Percentiles rank a stretch among this genome's conserved stretches.
phyloP scores from a whole-genome alignment of 805 yeast species.

The Kregervanrija delftensis region DNA sequence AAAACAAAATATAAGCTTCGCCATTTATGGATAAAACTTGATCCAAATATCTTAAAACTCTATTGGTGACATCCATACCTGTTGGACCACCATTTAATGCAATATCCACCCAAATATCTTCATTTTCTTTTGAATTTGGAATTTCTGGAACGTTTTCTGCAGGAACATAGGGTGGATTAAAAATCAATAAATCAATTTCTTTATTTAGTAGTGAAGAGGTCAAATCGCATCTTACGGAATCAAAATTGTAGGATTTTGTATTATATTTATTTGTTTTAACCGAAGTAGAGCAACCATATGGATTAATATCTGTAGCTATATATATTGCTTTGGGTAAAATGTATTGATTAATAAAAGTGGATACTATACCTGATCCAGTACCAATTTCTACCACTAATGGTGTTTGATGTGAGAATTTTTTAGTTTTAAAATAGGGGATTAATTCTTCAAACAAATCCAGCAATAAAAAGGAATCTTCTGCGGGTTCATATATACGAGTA shows the following conservation, averaged over 20 bases:
- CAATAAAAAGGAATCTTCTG: conserved; percentile 85
- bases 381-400: conserved; percentile 81
- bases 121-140: conserved; percentile 40
- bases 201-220: conserved; percentile 40
- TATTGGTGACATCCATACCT: conserved; percentile 83
- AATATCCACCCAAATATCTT: conserved; percentile 72
- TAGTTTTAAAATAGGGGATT: conserved; percentile 23
- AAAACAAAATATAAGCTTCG: conserved; percentile 80
- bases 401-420: conserved; percentile 19
- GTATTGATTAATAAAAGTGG: conserved; percentile 63
- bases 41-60: conserved; percentile 48
- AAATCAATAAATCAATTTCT: conserved; percentile 64
- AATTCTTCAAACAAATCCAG: conserved; percentile 75
- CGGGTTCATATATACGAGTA: conserved; percentile 85
- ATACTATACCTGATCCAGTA: conserved; percentile 84
- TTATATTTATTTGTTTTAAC: conserved; percentile 31
- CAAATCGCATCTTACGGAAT: conserved; percentile 51
- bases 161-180: conserved; percentile 97
- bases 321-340: conserved; percentile 48
- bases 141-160: conserved; percentile 63
- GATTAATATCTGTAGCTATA: conserved; percentile 75
- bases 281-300: conserved; percentile 61
- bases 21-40: conserved; percentile 53
- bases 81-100: conserved; percentile 86
- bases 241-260: conserved; percentile 27